A percentile compares a stretch with the other conserved stretches of the same genome.
phyloP scores from a whole-genome alignment of 495 filamentous ascomycete genomes.

The Penicillium bialowiezense region DNA sequence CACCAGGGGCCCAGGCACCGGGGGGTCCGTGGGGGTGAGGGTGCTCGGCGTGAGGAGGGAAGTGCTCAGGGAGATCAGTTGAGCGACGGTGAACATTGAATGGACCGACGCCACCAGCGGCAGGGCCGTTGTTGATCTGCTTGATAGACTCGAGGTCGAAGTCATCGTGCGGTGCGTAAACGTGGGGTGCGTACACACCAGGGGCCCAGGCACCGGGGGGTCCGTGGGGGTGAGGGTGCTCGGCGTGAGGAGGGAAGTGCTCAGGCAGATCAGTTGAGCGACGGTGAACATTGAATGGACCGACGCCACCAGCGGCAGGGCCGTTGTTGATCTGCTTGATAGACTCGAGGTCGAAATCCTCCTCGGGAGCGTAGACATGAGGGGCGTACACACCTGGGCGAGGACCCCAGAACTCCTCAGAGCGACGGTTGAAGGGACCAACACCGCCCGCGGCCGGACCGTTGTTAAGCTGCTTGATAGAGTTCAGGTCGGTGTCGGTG shows the following conservation, averaged over 20 bases:
- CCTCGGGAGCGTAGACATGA: neutral
- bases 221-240: neutral
- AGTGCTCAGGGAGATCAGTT: too few relatives aligned
- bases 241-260: neutral
- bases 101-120: neutral
- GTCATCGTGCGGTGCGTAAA: neutral
- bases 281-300: neutral
- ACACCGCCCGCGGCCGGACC: neutral
- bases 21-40: too few relatives aligned
- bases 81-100: too few relatives aligned
- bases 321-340: neutral
- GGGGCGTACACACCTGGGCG: neutral
- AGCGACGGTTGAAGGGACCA: neutral
- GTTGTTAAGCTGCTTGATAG: neutral
- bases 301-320: neutral
- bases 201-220: too few relatives aligned
- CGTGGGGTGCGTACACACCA: too few relatives aligned
- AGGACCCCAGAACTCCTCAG: neutral
- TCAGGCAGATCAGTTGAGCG: too few relatives aligned
- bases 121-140: neutral
- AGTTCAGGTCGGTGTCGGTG: neutral
- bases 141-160: neutral
- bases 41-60: too few relatives aligned
- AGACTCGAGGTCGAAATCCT: neutral
- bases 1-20: too few relatives aligned